Evolutionary conservation across 2,329 filamentous ascomycete genomes (phyloP).

Genomic region (Hymenoscyphus albidus): DNA sequence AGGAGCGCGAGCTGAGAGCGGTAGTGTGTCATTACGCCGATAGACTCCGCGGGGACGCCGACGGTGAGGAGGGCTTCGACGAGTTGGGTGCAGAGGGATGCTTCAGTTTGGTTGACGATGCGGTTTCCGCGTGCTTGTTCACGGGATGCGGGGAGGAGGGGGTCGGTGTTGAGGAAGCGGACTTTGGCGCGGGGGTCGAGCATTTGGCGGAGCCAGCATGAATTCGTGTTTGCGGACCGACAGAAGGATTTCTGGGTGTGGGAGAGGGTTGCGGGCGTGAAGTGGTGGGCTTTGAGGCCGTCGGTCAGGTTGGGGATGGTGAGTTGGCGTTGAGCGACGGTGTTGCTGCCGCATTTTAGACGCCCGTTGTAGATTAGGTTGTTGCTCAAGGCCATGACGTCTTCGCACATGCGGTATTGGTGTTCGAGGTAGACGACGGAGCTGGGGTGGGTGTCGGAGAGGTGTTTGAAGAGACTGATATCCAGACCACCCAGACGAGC

Average conservation of each 20-base stretch:
- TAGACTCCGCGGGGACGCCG: constrained; percentile 70
- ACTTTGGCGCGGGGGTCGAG: constrained; percentile 70
- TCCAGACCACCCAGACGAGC: constrained; percentile 84
- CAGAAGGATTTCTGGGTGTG: constrained; percentile 52
- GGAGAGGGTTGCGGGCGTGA: constrained; percentile 43
- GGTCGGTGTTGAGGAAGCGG: constrained; percentile 86
- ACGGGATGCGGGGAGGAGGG: constrained; percentile 56
- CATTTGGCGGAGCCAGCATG: constrained; percentile 75
- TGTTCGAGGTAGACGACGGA: constrained; percentile 91
- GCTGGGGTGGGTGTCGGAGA: constrained; percentile 82
- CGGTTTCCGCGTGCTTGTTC: constrained; percentile 79
- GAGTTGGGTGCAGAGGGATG: constrained; percentile 70
- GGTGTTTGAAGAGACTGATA: constrained; percentile 86
- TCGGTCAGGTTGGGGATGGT: constrained; percentile 59
- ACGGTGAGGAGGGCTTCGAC: constrained; percentile 73
- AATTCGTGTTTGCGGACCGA: constrained; percentile 39
- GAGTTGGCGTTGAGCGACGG: constrained; percentile 67
- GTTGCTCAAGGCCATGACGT: constrained; percentile 93
- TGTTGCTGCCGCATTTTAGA: constrained; percentile 80
- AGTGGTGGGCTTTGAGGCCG: constrained; percentile 57
- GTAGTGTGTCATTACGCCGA: constrained; percentile 97
- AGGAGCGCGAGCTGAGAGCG: constrained; percentile 84
- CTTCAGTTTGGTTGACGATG: constrained; percentile 85
- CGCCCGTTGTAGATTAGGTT: constrained; percentile 87
- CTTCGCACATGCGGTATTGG: constrained; percentile 97